Evolutionary conservation across 805 yeast genomes (phyloP).

Genomic region (Barnettozyma californica): DNA sequence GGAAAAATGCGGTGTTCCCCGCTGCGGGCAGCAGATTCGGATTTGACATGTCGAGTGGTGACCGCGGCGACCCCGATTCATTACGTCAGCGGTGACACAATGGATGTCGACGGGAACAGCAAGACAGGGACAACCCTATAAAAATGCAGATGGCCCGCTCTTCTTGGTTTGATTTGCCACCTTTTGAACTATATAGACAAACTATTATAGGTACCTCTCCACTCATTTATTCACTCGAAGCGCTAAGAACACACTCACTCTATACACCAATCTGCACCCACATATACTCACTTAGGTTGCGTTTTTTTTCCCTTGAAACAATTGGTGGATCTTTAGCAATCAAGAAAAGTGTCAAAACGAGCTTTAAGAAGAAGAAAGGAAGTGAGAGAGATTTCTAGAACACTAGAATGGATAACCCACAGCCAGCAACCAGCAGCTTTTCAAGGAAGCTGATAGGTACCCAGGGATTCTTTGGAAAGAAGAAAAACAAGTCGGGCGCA

Average conservation of each 20-base stretch:
- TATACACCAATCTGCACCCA: no score
- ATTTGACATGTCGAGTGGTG: no score
- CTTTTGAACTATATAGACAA: not conserved
- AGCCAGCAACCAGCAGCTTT: not conserved
- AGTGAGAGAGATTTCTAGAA: not conserved
- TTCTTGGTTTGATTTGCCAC: not conserved
- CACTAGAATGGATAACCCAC: not conserved
- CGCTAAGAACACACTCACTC: no score
- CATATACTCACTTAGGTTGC: not conserved
- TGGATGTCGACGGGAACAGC: not conserved
- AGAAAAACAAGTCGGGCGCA: not conserved
- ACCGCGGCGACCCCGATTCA: not conserved
- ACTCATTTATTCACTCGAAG: no score
- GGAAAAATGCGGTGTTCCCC: not conserved
- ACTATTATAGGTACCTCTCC: not conserved
- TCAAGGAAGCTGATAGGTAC: not conserved
- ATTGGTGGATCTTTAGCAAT: not conserved
- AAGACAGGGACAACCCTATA: not conserved
- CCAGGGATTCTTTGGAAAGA: constrained; percentile 1
- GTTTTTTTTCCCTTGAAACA: not conserved
- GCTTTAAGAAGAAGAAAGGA: not conserved
- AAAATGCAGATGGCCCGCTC: not conserved
- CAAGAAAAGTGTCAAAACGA: not conserved
- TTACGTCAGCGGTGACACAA: not conserved
- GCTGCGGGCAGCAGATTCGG: not conserved